Evolutionary conservation across 148 eudicot genomes (phyloP).

Genomic region (Amaranthus hypochondriacus): DNA sequence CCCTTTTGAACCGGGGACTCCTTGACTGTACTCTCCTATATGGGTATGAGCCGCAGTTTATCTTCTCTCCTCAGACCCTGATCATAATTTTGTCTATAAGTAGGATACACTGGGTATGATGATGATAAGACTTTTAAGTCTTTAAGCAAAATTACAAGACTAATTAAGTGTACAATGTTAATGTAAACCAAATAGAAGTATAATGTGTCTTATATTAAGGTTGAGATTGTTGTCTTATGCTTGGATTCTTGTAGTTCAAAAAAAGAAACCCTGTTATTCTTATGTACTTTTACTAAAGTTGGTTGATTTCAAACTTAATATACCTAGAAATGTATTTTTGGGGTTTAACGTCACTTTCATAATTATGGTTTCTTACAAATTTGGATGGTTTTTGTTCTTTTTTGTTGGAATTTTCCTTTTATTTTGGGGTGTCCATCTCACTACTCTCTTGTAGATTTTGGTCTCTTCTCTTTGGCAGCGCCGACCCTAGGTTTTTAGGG

Average conservation of each 20-base stretch:
- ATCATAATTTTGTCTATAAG: too few species aligned
- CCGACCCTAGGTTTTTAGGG: too few species aligned
- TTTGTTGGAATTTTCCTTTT: background rate
- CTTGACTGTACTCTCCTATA: too few species aligned
- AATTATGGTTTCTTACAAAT: background rate
- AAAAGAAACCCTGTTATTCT: background rate
- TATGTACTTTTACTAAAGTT: background rate
- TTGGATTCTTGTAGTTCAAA: background rate
- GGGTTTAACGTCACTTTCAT: background rate
- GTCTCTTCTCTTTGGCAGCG: too few species aligned
- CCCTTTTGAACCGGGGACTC: too few species aligned
- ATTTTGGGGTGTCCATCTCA: background rate
- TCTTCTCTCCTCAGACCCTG: too few species aligned
- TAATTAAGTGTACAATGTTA: too few species aligned
- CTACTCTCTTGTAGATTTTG: background rate
- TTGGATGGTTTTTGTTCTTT: background rate
- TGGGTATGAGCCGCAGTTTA: too few species aligned
- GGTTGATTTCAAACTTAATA: slow-evolving; percentile 1
- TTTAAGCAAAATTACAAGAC: too few species aligned
- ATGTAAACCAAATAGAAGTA: too few species aligned
- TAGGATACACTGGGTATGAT: too few species aligned
- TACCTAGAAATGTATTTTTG: background rate
- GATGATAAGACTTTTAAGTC: too few species aligned
- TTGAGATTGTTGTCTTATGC: background rate
- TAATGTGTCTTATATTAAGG: background rate